Evolutionary conservation across 331 rosid genomes (phyloP).

Genomic region (Telfairia occidentalis): DNA sequence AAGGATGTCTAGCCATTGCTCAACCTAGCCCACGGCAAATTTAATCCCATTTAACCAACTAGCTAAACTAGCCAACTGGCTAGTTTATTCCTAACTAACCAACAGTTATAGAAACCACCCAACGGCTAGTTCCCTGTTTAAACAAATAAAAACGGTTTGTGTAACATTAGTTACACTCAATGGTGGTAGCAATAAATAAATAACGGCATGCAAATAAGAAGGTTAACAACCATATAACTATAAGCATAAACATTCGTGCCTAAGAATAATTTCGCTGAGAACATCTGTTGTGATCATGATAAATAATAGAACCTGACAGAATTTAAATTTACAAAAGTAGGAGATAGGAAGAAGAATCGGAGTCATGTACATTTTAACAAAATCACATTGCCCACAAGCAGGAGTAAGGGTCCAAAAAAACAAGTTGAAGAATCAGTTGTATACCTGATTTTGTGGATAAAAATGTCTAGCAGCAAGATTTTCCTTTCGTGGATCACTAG

Average conservation of each 20-base stretch:
- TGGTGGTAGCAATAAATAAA: not conserved
- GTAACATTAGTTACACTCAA: no score
- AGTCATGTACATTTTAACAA: not conserved
- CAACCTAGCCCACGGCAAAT: no score
- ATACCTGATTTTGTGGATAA: constrained; percentile 38
- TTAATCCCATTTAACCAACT: no score
- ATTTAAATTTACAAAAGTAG: not conserved
- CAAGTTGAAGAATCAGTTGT: constrained; percentile 19
- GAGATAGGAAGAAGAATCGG: not conserved
- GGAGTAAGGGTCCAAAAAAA: not conserved
- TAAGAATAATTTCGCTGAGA: not conserved
- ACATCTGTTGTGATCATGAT: not conserved
- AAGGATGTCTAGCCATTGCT: no score
- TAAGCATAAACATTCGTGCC: not conserved
- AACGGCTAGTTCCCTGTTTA: no score
- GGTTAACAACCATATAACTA: not conserved
- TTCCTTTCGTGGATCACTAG: constrained; percentile 34
- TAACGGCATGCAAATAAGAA: not conserved
- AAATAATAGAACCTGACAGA: not conserved
- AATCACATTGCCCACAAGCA: not conserved
- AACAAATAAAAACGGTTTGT: no score
- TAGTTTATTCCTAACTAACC: no score
- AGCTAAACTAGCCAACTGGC: no score
- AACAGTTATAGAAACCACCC: no score
- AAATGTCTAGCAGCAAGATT: constrained; percentile 22